Evolutionary conservation across 2,329 filamentous ascomycete genomes (phyloP).

Genomic region (Talaromyces marneffei): DNA sequence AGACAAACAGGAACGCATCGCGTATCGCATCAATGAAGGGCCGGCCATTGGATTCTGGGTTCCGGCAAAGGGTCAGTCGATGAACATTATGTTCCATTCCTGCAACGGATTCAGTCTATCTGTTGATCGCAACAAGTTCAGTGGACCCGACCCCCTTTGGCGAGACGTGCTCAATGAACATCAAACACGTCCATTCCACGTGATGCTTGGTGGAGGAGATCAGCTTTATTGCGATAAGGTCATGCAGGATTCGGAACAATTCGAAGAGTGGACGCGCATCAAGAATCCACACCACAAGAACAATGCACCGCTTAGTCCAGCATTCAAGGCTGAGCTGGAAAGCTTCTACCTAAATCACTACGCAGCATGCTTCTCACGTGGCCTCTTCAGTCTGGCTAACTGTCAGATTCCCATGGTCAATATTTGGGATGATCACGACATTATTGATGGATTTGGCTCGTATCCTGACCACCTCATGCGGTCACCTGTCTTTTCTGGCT

Average conservation of each 20-base stretch:
- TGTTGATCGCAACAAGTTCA: slow-evolving; percentile 72
- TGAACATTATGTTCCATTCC: slow-evolving; percentile 99
- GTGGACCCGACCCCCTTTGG: slow-evolving; percentile 93
- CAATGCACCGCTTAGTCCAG: slow-evolving; percentile 66
- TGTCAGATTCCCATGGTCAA: slow-evolving; percentile 98
- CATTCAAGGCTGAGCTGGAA: slow-evolving; percentile 85
- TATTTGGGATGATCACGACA: slow-evolving; percentile 93
- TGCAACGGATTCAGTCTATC: slow-evolving; percentile 91
- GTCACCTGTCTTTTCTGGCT: slow-evolving; percentile 78
- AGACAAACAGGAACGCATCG: slow-evolving; percentile 73
- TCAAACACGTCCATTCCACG: slow-evolving; percentile 87
- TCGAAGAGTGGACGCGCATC: slow-evolving; percentile 77
- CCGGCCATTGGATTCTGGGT: slow-evolving; percentile 93
- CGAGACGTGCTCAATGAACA: slow-evolving; percentile 90
- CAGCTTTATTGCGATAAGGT: slow-evolving; percentile 93
- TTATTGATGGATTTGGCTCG: slow-evolving; percentile 86
- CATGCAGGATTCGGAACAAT: slow-evolving; percentile 66
- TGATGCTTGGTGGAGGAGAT: slow-evolving; percentile 95
- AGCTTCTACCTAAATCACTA: slow-evolving; percentile 83
- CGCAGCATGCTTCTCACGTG: slow-evolving; percentile 92
- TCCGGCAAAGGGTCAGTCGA: slow-evolving; percentile 71
- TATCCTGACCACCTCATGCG: slow-evolving; percentile 90
- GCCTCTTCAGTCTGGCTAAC: slow-evolving; percentile 84
- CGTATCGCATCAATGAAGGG: slow-evolving; percentile 90
- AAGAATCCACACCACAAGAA: slow-evolving; percentile 77